These are phyloP conservation scores for Apiotrichum siamense DNA, from an alignment of 1,284 basidiomycete species.

Conservation along the genomic window DNA sequence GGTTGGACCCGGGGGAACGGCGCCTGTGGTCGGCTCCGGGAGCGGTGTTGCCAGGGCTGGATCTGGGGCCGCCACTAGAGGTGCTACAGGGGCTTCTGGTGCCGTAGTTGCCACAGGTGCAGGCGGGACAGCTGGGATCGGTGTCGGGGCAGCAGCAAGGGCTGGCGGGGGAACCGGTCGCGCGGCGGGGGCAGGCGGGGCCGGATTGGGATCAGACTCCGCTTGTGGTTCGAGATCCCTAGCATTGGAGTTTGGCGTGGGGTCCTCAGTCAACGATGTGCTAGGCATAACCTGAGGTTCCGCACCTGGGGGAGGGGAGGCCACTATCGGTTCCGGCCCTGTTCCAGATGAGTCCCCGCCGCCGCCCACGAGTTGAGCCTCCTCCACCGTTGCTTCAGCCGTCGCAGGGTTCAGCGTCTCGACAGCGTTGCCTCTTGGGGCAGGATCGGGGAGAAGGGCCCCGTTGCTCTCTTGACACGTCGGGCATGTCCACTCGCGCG, in stretches of 20 bases:
- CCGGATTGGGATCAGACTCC: neutral
- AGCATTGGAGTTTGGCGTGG: neutral
- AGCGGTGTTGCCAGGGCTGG: neutral
- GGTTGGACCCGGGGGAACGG: neutral
- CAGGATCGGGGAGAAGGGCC: conserved; percentile 54
- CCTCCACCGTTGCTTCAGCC: neutral
- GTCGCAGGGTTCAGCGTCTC: neutral
- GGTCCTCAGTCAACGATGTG: too few relatives aligned
- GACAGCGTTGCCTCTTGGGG: neutral
- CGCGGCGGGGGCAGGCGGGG: neutral
- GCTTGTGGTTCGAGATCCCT: neutral
- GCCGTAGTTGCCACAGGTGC: neutral
- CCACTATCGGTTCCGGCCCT: too few relatives aligned
- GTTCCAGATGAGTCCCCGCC: neutral
- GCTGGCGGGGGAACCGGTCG: neutral
- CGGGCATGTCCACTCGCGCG: conserved; percentile 73
- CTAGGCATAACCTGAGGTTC: too few relatives aligned
- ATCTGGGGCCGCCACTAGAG: neutral
- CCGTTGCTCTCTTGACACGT: conserved; percentile 64
- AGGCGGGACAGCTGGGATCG: neutral
- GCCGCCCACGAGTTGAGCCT: neutral
- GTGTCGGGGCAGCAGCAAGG: neutral
- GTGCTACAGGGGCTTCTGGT: neutral
- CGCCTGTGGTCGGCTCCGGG: neutral
- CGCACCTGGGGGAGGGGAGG: too few relatives aligned